Evolutionary conservation across 2,329 filamentous ascomycete species (phyloP), one percentile per base, ranked within the genome.

Genomic region (Xylaria sp.): DNA sequence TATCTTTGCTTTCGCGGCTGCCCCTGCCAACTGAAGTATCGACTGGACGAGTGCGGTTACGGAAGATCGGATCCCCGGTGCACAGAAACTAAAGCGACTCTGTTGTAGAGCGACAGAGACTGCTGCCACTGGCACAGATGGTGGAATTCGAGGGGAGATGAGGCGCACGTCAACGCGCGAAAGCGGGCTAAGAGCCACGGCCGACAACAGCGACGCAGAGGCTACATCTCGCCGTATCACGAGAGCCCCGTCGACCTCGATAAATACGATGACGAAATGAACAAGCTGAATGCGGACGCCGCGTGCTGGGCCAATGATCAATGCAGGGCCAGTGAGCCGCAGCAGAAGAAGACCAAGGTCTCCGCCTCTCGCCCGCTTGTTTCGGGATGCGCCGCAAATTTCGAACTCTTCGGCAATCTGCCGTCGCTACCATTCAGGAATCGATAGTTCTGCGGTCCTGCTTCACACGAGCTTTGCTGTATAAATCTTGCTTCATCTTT

Each of bases 1-100:
- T 77, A 75, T 63, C 61, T 70, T 11, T 48, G 68, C 26, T 77
- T 73, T 59, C 42, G 31, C 6, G 40, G 60, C 53, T 77, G 75
- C 59, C 70, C 73, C 15, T 77, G 75, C 63, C 58, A 77, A n/a
- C 71, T 74, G 38, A 65, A 68, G 40, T 66, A 71, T 63, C 44
- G 49, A n/a, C 60, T 74, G 36, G 63, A 74, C 11, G 72, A 74
- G 57, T 75, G 74, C 53, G 9, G 42, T 6, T 67, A 71, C 51
- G 74, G 74, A 31, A 68, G 61, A 49, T 49, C 59, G 7, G 63
- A 69, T n/a, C 68, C 73, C 33, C 69, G 65, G 38, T 75, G 74
- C 71, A 53, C 53, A 23, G 28, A 61, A 54, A 69, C 73, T 13
- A 65, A 68, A 48, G 59, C 42, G 20, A 69, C 64, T 64, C 56